Evolutionary conservation across 768 basidiomycete species (phyloP), one percentile per base, ranked within the genome.

Genomic region (Mycena latifolia): DNA sequence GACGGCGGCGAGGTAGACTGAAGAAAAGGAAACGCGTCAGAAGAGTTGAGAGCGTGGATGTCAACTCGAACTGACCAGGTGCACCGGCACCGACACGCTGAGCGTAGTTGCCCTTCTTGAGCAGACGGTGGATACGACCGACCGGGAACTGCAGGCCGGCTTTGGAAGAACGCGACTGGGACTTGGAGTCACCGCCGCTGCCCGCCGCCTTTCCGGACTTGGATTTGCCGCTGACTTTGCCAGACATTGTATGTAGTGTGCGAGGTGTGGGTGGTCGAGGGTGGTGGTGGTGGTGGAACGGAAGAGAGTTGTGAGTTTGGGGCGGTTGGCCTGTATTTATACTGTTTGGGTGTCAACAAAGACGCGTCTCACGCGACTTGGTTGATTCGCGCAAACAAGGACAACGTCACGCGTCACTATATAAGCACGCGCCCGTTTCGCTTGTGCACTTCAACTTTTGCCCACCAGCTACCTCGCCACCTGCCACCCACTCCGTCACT

Each of bases 1-100:
- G 70, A 93, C 92, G 22, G 91, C 92, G 28, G 92, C 92, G 70
- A 93, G 89, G 79, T 93, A 93, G 69, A 94, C 91, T 89, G 62
- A 20, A 22, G n/a, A n/a, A n/a, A n/a, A n/a, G n/a, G n/a, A n/a
- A 22, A 37, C 33, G 33, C n/a, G 52, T 53, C 11, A 46, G 50
- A 45, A 15, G 24, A 24, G 28, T 33, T 33, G 43, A 22, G 46
- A 22, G 18, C 14, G 27, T 37, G 50, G 5, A 37, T 25, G 33
- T n/a, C 24, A 52, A 6, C n/a, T 27, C n/a, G 20, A 73, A n/a
- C 77, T 24, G 69, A 88, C 88, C 88, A 72, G 91, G 90, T 66
- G 92, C 89, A 78, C 91, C 91, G 55, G 91, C 89, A 75, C 92
- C 92, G 57, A 93, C 87, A 75, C 92, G 89, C 73, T 90, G 88